Base-by-base conservation (phyloP, 331 rosid species). In the Malus hybrid region DNA sequence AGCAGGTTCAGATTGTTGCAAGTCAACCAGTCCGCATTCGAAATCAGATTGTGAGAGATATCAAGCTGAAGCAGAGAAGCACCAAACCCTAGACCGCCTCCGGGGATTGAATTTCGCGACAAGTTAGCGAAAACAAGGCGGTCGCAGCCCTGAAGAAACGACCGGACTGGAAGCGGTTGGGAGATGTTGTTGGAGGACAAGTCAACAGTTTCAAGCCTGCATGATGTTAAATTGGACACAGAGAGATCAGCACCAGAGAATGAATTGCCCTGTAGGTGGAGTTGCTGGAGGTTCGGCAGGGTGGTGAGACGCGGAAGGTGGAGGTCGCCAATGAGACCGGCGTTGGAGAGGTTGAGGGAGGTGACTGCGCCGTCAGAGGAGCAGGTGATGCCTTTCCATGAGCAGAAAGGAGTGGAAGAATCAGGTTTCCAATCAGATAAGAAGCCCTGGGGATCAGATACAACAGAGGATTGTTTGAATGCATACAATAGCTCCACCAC, bases 131-230 rank as follows among this genome's bases (percentile, higher is more conserved):
- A 48, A 9, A 69, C 55, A 29, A 90, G 89, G 19, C 36, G 22
- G 19, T 27, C 46, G 57, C 95, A 90, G 2, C 72, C 36, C 33
- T 61, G n/a, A 13, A 83, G 73, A 56, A 82, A 42, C 2, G 80
- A 19, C 29, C 16, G 52, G 29, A 65, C 74, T 10, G 86, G 83
- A 46, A 83, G 77, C 50, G 31, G 52, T 13, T 73, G 86, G 1
- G 93, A 78, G 68, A 88, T 36, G 79, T 86, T 85, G 88, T 85
- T 90, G 32, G 77, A 67, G 9, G 96, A 90, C 72, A 90, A 69
- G 87, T 90, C 91, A 12, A 90, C 80, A 3, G 79, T 77, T 34
- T 75, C 72, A 28, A 90, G 85, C 10, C 66, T 15, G 52, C 90
- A 90, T 1, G 75, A 42, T 19, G 76, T 16, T 24, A 82, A 46